Evolutionary conservation across 2,329 filamentous ascomycete species (phyloP).

Genomic region (Graphilbum sp.): DNA sequence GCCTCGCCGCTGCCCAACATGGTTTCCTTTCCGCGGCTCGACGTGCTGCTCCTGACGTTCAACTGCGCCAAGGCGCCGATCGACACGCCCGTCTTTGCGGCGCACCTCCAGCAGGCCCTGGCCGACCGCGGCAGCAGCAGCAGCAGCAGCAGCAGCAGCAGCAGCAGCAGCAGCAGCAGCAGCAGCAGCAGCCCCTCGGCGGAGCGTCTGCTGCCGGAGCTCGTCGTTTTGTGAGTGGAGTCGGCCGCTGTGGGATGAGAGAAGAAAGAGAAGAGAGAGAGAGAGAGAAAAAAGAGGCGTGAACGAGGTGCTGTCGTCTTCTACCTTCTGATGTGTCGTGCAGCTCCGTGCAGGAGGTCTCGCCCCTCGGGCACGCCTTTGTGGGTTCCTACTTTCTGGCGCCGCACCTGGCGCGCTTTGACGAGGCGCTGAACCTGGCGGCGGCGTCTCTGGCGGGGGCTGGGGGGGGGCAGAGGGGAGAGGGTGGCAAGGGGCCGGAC

Average conservation of each 20-base stretch:
- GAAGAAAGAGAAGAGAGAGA: too few species aligned
- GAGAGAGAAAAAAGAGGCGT: too few species aligned
- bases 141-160: conserved; percentile 11
- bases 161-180: conserved; percentile 11
- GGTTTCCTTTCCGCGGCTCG: conserved; percentile 33
- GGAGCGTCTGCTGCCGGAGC: conserved; percentile 28
- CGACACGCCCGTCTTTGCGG: conserved; percentile 52
- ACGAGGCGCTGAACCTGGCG: conserved; percentile 55
- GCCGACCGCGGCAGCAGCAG: conserved; percentile 8
- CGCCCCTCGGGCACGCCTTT: conserved; percentile 70
- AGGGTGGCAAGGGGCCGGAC: too few species aligned
- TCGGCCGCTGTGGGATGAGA: too few species aligned
- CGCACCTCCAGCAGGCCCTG: conserved; percentile 49
- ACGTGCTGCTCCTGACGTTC: conserved; percentile 70
- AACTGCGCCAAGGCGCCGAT: conserved; percentile 68
- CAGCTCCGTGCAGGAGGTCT: conserved; percentile 77
- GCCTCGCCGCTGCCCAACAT: conserved; percentile 8
- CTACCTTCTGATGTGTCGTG: too few species aligned
- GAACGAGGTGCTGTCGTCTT: too few species aligned
- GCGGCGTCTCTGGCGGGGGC: too few species aligned
- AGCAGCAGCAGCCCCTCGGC: conserved; percentile 22
- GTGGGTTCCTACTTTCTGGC: conserved; percentile 66
- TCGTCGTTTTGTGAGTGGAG: conserved; percentile 38
- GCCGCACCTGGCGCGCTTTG: conserved; percentile 59
- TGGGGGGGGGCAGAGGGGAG: too few species aligned